phyloP scores from a whole-genome alignment of 176 grass and related monocot species.

The Alopecurus myosuroides region DNA sequence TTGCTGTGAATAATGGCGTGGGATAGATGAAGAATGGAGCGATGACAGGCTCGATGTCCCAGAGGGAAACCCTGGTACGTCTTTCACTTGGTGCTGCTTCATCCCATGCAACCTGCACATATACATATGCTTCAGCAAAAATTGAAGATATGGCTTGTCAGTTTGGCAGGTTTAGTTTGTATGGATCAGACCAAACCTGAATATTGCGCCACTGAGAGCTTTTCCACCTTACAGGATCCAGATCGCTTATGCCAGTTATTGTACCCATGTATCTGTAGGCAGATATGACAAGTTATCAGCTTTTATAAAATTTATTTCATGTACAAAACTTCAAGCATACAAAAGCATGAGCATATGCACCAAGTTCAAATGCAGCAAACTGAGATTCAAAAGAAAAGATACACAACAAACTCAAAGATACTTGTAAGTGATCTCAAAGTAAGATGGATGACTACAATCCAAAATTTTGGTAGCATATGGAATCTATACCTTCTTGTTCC shows the following conservation, averaged over 20 bases:
- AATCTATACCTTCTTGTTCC: constrained; percentile 63
- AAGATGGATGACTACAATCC: neutral
- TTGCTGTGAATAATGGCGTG: constrained; percentile 55
- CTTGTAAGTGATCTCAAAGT: constrained; percentile 7
- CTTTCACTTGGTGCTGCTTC: constrained; percentile 67
- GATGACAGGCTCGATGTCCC: constrained; percentile 70
- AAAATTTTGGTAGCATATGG: constrained; percentile 23
- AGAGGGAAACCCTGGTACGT: constrained; percentile 62
- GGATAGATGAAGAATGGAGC: constrained; percentile 70
- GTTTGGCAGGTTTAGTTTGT: constrained; percentile 6
- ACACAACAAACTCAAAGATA: constrained; percentile 5
- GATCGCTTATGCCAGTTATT: constrained; percentile 66
- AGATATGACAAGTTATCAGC: neutral
- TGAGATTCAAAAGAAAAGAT: neutral
- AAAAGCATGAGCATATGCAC: neutral
- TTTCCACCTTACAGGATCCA: constrained; percentile 77
- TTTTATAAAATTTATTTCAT: neutral
- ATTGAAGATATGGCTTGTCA: neutral
- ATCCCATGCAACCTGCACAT: constrained; percentile 79
- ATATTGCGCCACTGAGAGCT: constrained; percentile 70
- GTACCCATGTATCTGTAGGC: constrained; percentile 74
- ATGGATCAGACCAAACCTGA: constrained; percentile 52
- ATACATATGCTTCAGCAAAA: constrained; percentile 25
- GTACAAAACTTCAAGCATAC: constrained; percentile 5
- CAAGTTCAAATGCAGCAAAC: constrained; percentile 2